Evolutionary conservation across 345 rosid genomes (phyloP).

Genomic region (Citrus maxima): DNA sequence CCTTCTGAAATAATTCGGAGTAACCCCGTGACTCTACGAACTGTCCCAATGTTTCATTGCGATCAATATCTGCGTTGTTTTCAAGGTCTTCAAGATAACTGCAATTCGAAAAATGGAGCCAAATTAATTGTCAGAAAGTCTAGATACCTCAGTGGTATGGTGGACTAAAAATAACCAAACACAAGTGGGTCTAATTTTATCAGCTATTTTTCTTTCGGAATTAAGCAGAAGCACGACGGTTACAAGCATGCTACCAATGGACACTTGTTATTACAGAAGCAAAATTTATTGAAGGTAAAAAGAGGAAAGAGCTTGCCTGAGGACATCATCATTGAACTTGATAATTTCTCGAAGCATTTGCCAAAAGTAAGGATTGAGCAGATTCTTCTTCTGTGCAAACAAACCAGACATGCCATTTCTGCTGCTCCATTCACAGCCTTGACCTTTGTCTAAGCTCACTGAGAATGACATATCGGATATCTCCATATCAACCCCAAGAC

Average conservation of each 20-base stretch:
- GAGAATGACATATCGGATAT: slow-evolving; percentile 74
- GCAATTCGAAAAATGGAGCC: background rate
- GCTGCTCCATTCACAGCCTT: slow-evolving; percentile 92
- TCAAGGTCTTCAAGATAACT: slow-evolving; percentile 70
- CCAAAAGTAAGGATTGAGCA: slow-evolving; percentile 74
- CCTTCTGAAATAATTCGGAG: slow-evolving; percentile 76
- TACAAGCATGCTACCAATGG: too few species aligned
- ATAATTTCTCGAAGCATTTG: slow-evolving; percentile 70
- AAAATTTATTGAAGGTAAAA: background rate
- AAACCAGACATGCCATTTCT: slow-evolving; percentile 65
- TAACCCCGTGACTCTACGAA: slow-evolving; percentile 63
- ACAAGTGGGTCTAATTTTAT: too few species aligned
- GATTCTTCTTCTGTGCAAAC: slow-evolving; percentile 74
- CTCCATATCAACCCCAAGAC: slow-evolving; percentile 70
- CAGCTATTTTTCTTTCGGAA: too few species aligned
- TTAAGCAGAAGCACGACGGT: too few species aligned
- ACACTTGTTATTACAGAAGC: background rate
- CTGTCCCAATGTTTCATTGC: slow-evolving; percentile 70
- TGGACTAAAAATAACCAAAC: too few species aligned
- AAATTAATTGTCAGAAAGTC: too few species aligned
- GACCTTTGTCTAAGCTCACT: slow-evolving; percentile 72
- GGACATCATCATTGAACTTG: slow-evolving; percentile 67
- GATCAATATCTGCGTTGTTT: slow-evolving; percentile 54
- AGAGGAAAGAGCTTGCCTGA: slow-evolving; percentile 26
- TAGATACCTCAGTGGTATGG: too few species aligned